Evolutionary conservation across 2,329 filamentous ascomycete species (phyloP), one percentile per base, ranked within the genome.

Genomic region (Aspergillus hiratsukae): DNA sequence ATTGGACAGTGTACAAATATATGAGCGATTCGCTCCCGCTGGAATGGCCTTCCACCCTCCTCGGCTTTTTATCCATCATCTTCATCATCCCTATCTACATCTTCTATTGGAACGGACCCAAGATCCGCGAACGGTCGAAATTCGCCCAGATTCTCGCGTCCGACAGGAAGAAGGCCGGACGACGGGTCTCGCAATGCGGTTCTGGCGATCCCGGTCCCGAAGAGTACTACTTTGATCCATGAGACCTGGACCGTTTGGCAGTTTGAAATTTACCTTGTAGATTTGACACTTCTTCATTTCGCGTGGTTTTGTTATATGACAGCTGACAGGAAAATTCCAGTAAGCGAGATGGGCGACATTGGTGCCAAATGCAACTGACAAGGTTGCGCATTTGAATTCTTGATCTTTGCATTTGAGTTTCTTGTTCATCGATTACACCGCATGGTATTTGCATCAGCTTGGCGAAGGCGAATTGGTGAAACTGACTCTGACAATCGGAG

Each of bases 71-170:
- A 29, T 76, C 79, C 1, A 66, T 82, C 1, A 64, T 83, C 21
- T 75, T 85, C 4, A 76, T 80, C 9, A 75, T 79, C 46, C 80
- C 82, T 0, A 80, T 84, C 3, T 83, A 81, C 58, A 64, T 81
- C 19, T 80, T 85, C 61, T 85, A 83, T 63, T 78, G 74, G 72
- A 81, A 83, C 59, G 83, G 83, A 0, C 79, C 81, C 0, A 66
- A 72, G 9, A 78, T 86, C 35, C 74, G 83, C 3, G 75, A 69
- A 29, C 76, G 74, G 43, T 81, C 79, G 31, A 76, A 78, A 37
- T 84, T 85, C 64, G 82, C 82, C 4, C 75, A 80, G 66, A 66
- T 61, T 3, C 57, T 69, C 7, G 66, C 60, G n/a, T 66, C 65
- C 1, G 68, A 70, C 48, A 56, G 66, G 8, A 55, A 51, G 37